Evolutionary conservation across 2,329 filamentous ascomycete species (phyloP), one percentile per base, ranked within the genome.

Genomic region (Fusarium sp.): DNA sequence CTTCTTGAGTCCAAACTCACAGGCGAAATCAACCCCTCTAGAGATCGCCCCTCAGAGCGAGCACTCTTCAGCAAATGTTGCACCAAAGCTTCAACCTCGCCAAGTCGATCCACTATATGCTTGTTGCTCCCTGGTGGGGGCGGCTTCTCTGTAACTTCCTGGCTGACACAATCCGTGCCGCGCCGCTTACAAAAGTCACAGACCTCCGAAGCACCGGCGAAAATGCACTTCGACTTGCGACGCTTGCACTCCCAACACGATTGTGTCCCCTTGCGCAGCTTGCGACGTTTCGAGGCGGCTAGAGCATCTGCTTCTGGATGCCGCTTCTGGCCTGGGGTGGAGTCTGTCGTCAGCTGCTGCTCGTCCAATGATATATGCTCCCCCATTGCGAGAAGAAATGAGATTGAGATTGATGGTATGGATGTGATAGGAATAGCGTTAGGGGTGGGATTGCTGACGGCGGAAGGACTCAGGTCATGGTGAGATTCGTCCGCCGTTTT

Each of bases 231-330:
- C 7, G 83, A 79, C 75, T 88, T 88, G 24, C 85, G 80, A 50
- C 83, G 80, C 74, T 85, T 85, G 79, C 86, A 88, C 67, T 87
- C 85, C 85, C 85, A 87, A 72, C 86, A 88, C 56, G 84, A 87
- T 28, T 76, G 79, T 0, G 86, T 88, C n/a, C 86, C 86, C 53
- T 86, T 87, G 22, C 84, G 82, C 22, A 86, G 24, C 59, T 73
- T 75, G 13, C 72, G 62, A 20, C 68, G 63, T 33, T 73, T 73
- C 19, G 52, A 24, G 3, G 46, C 62, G 19, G 68, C 66, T 3
- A 47, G 32, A 8, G 48, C 35, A 24, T 45, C 52, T 15, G 20
- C 20, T 13, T 45, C 30, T 30, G 41, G 20, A 24, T n/a, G 17
- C n/a, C 35, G 35, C 35, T 37, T 37, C 5, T 37, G 35, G n/a